phyloP scores from a whole-genome alignment of 805 yeast species.

The Zygosaccharomyces lentus region DNA sequence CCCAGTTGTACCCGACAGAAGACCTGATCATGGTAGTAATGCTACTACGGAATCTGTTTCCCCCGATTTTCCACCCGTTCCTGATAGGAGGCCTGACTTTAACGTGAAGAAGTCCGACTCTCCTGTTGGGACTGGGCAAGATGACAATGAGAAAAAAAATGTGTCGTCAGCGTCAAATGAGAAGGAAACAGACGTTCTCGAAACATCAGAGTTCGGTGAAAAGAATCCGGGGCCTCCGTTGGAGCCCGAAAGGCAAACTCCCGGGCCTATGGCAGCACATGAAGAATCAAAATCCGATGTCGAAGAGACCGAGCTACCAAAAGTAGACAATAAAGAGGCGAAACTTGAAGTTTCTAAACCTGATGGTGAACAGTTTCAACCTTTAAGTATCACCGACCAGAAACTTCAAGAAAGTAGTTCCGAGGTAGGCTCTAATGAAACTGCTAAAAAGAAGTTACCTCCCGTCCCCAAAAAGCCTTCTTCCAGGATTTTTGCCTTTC shows the following conservation, averaged over 20 bases:
- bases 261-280: background rate
- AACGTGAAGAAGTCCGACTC: background rate
- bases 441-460: slow-evolving; percentile 37
- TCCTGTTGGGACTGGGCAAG: slow-evolving; percentile 6
- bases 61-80: slow-evolving; percentile 9
- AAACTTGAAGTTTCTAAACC: background rate
- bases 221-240: background rate
- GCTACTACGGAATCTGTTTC: slow-evolving; percentile 1
- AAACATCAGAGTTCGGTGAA: background rate
- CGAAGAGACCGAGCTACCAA: background rate
- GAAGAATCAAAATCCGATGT: background rate
- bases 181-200: too few relatives aligned
- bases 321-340: background rate
- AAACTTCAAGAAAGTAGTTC: background rate
- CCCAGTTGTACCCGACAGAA: background rate
- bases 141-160: slow-evolving; percentile 2
- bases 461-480: slow-evolving; percentile 76
- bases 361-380: background rate
- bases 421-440: background rate
- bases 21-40: background rate
- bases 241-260: background rate
- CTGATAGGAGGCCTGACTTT: slow-evolving; percentile 10
- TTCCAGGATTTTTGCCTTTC: slow-evolving; percentile 75
- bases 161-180: background rate
- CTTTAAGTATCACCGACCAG: background rate